Percentiles rank a stretch among this genome's conserved stretches.
Evolutionary conservation across 495 filamentous ascomycete genomes (phyloP).

Genomic region (Jackrogersella minutella): DNA sequence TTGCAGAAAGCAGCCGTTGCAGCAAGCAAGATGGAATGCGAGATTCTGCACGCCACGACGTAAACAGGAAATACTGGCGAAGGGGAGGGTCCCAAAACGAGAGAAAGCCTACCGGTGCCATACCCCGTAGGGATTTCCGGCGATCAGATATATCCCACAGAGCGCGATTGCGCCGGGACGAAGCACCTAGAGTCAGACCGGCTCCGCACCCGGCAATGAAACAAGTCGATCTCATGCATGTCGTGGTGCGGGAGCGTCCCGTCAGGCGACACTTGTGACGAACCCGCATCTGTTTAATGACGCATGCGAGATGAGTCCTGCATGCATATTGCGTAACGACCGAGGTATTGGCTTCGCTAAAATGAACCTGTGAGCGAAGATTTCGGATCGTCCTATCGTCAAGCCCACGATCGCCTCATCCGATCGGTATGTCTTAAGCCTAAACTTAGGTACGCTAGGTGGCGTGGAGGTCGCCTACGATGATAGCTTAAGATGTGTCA

Average conservation of each 20-base stretch:
- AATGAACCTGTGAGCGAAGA: not conserved
- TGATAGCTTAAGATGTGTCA: not conserved
- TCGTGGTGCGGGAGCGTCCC: slow-evolving; percentile 33
- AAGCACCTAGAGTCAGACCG: slow-evolving; percentile 15
- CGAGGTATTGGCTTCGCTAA: slow-evolving; percentile 1
- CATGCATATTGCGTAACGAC: slow-evolving; percentile 30
- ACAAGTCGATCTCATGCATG: slow-evolving; percentile 35
- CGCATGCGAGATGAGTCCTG: slow-evolving; percentile 21
- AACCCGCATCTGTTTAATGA: slow-evolving; percentile 17
- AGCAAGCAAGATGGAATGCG: slow-evolving; percentile 18
- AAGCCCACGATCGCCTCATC: slow-evolving; percentile 4
- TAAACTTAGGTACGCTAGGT: not conserved
- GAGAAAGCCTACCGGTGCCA: not conserved
- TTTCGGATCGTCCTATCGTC: not conserved
- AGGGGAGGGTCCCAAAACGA: not conserved
- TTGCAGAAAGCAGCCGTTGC: slow-evolving; percentile 13
- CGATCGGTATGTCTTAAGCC: slow-evolving; percentile 2
- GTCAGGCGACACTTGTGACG: slow-evolving; percentile 24
- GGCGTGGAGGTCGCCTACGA: slow-evolving; percentile 2
- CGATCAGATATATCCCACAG: slow-evolving; percentile 1
- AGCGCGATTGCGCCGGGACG: not conserved
- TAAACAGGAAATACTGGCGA: slow-evolving; percentile 18
- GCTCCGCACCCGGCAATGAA: slow-evolving; percentile 31
- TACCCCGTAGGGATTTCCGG: slow-evolving; percentile 5
- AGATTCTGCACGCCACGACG: slow-evolving; percentile 15